These are phyloP conservation scores for Paxillus involutus DNA, from an alignment of 768 basidiomycete genomes.

Conservation along the genomic window DNA sequence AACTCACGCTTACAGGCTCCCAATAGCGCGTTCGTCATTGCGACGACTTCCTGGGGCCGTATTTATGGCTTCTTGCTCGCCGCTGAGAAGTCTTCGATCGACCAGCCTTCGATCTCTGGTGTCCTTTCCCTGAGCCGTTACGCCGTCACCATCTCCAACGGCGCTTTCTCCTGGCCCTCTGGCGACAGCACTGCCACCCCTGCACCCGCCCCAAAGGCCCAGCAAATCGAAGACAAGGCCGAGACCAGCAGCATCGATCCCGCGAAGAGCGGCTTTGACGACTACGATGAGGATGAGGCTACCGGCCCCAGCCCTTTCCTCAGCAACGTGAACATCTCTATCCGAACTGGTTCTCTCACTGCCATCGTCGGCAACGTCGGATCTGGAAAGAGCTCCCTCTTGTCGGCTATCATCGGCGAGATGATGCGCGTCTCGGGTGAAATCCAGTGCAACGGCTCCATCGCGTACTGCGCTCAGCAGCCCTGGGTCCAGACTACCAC, in stretches of 20 bases:
- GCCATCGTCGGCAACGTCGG: conserved; percentile 27
- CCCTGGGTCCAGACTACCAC: conserved; percentile 31
- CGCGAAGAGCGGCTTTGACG: conserved; percentile 1
- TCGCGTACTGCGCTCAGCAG: conserved; percentile 34
- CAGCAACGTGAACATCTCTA: conserved; percentile 20
- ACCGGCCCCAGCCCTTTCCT: conserved; percentile 15
- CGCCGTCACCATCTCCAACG: conserved; percentile 20
- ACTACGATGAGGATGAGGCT: conserved; percentile 1
- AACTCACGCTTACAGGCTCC: background rate
- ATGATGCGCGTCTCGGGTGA: conserved; percentile 28
- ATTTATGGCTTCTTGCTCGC: conserved; percentile 29
- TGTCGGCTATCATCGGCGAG: conserved; percentile 31
- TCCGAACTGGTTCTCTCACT: conserved; percentile 22
- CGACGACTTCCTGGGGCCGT: conserved; percentile 27
- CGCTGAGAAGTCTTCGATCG: conserved; percentile 17
- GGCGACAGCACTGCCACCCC: conserved; percentile 1
- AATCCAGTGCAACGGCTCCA: conserved; percentile 20
- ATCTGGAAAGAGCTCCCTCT: conserved; percentile 28
- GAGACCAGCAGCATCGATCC: conserved; percentile 10
- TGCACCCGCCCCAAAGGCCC: background rate
- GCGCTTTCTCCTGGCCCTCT: conserved; percentile 26
- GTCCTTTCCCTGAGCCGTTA: conserved; percentile 13
- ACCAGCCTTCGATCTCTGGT: background rate
- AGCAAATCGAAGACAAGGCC: conserved; percentile 1
- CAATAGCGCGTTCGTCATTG: conserved; percentile 23